A percentile compares a stretch with the other conserved stretches of the same genome.
These are phyloP conservation scores for Euphrasia arctica DNA, from an alignment of 305 asterid genomes.

Conservation along the genomic window DNA sequence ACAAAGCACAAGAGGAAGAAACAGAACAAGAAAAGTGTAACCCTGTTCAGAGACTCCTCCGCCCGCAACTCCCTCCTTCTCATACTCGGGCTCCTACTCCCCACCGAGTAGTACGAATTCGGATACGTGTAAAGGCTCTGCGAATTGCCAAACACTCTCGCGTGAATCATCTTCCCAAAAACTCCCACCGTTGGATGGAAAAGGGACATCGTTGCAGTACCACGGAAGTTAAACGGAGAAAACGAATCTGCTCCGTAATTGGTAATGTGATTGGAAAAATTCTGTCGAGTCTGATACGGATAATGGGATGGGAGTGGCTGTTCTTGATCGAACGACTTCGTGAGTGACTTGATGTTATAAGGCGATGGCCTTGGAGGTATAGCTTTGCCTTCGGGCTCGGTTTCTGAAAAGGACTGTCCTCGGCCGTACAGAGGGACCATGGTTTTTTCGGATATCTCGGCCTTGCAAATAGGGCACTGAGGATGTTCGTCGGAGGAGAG, in stretches of 20 bases:
- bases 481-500: conserved; percentile 29
- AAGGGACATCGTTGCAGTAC: conserved; percentile 14
- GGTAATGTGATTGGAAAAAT: conserved; percentile 3
- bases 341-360: conserved; percentile 33
- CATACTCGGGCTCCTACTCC: conserved; percentile 46
- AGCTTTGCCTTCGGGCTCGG: conserved; percentile 32
- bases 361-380: conserved; percentile 61
- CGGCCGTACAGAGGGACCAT: conserved; percentile 63
- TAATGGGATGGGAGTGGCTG: conserved; percentile 24
- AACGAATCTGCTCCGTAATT: conserved; percentile 23
- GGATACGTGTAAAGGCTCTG: conserved; percentile 53
- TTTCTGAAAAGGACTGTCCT: conserved; percentile 43
- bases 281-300: conserved; percentile 25
- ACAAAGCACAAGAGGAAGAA: conserved; percentile 59
- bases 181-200: conserved; percentile 22
- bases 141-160: conserved; percentile 66
- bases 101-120: conserved; percentile 53
- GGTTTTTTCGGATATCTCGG: conserved; percentile 45
- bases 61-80: conserved; percentile 67
- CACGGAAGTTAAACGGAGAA: conserved; percentile 27
- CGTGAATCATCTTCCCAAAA: conserved; percentile 85
- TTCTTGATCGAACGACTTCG: conserved; percentile 30
- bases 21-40: conserved; percentile 57
- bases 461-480: conserved; percentile 63
- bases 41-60: conserved; percentile 56